Evolutionary conservation across 768 basidiomycete genomes (phyloP).

Genomic region (Fomitopsis pulvina): DNA sequence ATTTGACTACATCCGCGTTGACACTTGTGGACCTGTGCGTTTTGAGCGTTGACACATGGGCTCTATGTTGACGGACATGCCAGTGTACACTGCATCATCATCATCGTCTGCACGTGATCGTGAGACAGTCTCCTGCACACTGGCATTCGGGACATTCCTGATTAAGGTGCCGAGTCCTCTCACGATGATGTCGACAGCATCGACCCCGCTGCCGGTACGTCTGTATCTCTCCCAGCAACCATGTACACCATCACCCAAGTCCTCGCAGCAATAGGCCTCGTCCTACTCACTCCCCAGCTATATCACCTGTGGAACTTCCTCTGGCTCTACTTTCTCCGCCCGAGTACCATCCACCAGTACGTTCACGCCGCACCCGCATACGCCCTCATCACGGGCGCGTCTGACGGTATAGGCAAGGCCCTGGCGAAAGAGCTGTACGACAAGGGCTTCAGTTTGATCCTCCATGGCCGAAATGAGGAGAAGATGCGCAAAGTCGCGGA

Average conservation of each 20-base stretch:
- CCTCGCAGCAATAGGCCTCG: conserved; percentile 12
- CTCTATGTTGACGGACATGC: too few species aligned
- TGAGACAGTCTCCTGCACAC: too few species aligned
- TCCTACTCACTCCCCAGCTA: conserved; percentile 11
- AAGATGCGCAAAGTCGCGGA: conserved; percentile 19
- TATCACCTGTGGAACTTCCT: conserved; percentile 12
- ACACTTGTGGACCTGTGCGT: too few species aligned
- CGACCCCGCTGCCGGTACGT: conserved; percentile 19
- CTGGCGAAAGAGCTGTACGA: conserved; percentile 20
- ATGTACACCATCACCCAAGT: conserved; percentile 6
- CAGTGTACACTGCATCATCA: too few species aligned
- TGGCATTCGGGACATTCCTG: too few species aligned
- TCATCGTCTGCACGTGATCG: too few species aligned
- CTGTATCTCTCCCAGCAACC: too few species aligned
- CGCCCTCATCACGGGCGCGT: conserved; percentile 22
- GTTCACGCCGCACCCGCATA: conserved; percentile 18
- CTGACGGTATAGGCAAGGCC: conserved; percentile 24
- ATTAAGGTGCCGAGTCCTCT: conserved; percentile 10
- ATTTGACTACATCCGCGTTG: too few species aligned
- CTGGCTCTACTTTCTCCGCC: conserved; percentile 20
- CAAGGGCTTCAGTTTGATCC: conserved; percentile 23
- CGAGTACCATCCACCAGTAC: conserved; percentile 13
- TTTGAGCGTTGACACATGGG: too few species aligned
- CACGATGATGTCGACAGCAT: conserved; percentile 12
- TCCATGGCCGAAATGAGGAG: conserved; percentile 22